These are phyloP conservation scores for Phytophthora palmivora DNA, from an alignment of 352 stramenopile species.

Conservation along the genomic window DNA sequence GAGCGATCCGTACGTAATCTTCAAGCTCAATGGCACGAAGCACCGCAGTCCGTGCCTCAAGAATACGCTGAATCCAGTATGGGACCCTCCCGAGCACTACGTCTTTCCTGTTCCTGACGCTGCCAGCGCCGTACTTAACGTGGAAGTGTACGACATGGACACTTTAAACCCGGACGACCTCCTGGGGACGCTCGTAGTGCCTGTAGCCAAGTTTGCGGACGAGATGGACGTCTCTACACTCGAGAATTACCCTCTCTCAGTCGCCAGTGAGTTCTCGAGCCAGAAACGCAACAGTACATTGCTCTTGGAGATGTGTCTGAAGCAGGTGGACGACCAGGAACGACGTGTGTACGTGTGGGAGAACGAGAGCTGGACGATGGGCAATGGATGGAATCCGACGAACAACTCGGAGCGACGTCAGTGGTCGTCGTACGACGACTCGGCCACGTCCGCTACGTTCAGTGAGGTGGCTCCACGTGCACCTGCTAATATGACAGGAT, in stretches of 20 bases:
- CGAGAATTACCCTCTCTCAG: conserved; percentile 60
- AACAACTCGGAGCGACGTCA: conserved; percentile 55
- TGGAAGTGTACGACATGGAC: conserved; percentile 77
- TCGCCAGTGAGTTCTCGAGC: conserved; percentile 45
- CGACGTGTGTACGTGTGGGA: conserved; percentile 63
- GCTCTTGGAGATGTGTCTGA: conserved; percentile 62
- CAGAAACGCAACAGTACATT: conserved; percentile 62
- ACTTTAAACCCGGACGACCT: conserved; percentile 68
- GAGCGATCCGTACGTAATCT: conserved; percentile 79
- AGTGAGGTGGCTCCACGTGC: conserved; percentile 48
- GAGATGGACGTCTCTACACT: conserved; percentile 50
- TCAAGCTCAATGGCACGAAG: conserved; percentile 56
- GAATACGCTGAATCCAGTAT: conserved; percentile 73
- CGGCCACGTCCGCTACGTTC: conserved; percentile 52
- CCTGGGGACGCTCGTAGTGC: conserved; percentile 61
- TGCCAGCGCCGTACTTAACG: conserved; percentile 50
- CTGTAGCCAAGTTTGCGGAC: conserved; percentile 55
- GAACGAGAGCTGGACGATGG: conserved; percentile 67
- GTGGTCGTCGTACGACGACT: conserved; percentile 64
- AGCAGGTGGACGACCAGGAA: conserved; percentile 43
- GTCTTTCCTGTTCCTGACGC: conserved; percentile 60
- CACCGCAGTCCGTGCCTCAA: conserved; percentile 68
- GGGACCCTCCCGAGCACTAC: conserved; percentile 65
- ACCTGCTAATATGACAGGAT: conserved; percentile 42
- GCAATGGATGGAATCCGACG: conserved; percentile 53